Percentiles rank a stretch among this genome's conserved stretches.
phyloP scores from a whole-genome alignment of 805 yeast species.

The Kluyveromyces nonfermentans region DNA sequence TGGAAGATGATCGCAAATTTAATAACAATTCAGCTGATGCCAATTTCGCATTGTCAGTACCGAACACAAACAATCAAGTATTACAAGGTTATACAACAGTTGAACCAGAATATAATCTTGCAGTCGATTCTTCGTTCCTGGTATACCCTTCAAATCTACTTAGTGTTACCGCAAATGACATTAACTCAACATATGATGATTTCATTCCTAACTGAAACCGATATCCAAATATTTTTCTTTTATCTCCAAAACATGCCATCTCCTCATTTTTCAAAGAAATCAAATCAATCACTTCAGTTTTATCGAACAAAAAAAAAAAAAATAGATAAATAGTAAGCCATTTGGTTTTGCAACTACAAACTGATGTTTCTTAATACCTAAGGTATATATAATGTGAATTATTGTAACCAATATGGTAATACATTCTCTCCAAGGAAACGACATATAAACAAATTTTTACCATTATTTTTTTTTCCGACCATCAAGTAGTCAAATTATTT shows the following conservation, averaged over 20 bases:
- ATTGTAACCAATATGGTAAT: too few relatives aligned
- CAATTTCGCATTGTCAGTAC: neutral
- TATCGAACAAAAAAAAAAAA: too few relatives aligned
- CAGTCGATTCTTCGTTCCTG: neutral
- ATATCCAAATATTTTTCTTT: neutral
- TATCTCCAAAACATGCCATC: neutral
- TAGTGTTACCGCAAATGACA: neutral
- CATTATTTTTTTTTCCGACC: too few relatives aligned
- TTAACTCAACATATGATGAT: constrained; percentile 2
- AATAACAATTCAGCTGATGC: neutral
- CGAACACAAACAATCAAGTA: neutral
- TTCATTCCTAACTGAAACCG: neutral
- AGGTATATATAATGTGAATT: too few relatives aligned
- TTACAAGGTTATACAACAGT: neutral
- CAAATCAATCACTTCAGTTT: too few relatives aligned
- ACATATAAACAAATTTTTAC: too few relatives aligned
- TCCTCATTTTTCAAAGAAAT: too few relatives aligned
- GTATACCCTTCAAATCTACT: constrained; percentile 1
- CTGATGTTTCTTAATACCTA: too few relatives aligned
- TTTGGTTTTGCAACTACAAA: too few relatives aligned
- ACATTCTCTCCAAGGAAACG: too few relatives aligned
- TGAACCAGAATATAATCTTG: neutral
- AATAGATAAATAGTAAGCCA: too few relatives aligned
- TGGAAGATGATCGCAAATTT: neutral
- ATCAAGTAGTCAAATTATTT: too few relatives aligned